Evolutionary conservation across 441 rosid genomes (phyloP).

Genomic region (Hura crepitans): DNA sequence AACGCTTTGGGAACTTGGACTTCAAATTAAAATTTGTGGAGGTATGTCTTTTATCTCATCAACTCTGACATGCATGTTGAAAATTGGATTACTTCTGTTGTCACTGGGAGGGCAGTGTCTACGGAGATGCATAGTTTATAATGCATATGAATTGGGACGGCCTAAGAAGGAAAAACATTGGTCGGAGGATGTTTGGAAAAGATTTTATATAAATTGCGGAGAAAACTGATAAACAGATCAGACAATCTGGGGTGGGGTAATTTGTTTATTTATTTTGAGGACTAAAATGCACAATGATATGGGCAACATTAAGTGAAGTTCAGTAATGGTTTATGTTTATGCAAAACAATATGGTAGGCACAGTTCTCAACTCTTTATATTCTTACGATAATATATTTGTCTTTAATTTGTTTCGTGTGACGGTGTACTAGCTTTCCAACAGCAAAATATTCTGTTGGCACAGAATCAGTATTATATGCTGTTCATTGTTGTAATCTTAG

Average conservation of each 20-base stretch:
- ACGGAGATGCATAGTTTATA: background rate
- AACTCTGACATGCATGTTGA: background rate
- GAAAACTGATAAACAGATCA: background rate
- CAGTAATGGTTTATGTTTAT: background rate
- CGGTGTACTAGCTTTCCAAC: no score
- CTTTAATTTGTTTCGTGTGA: no score
- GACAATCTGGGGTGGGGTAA: no score
- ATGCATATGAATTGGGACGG: background rate
- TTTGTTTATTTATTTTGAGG: background rate
- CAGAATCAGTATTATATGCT: background rate
- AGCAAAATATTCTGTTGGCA: background rate
- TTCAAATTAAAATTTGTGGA: slow-evolving; percentile 85
- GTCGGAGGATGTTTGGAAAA: background rate
- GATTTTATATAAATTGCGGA: background rate
- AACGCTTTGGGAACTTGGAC: slow-evolving; percentile 84
- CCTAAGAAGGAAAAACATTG: background rate
- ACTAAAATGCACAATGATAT: background rate
- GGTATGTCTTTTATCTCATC: slow-evolving; percentile 39
- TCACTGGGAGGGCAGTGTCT: background rate
- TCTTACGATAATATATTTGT: no score
- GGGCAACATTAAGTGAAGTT: background rate
- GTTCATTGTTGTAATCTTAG: background rate
- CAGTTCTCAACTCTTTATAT: no score
- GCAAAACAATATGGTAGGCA: no score
- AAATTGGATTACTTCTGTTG: background rate